A percentile compares a stretch with the other conserved stretches of the same genome.
Conservation (phyloP, 805 yeast species). For the Isabelozyma gotoi region DNA sequence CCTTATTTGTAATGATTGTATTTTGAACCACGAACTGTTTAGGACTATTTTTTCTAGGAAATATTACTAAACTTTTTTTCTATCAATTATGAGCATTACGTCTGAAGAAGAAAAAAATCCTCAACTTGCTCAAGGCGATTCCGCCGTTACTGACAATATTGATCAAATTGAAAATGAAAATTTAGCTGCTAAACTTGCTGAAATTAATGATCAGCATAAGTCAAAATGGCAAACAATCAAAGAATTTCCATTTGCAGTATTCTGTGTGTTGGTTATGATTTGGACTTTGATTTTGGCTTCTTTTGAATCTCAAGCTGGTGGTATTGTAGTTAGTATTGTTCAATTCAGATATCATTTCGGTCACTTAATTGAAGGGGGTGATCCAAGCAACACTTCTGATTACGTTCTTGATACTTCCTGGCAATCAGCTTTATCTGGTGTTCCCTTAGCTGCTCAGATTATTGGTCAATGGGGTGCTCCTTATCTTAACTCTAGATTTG, state of each 20-base stretch:
- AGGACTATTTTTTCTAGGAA: too few species aligned
- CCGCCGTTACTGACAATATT: background rate
- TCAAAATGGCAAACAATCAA: slow-evolving; percentile 1
- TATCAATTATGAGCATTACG: background rate
- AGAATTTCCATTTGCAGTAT: slow-evolving; percentile 1
- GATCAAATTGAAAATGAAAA: background rate
- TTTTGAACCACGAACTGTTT: too few species aligned
- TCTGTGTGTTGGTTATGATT: slow-evolving; percentile 4
- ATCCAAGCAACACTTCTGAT: background rate
- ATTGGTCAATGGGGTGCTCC: slow-evolving; percentile 4
- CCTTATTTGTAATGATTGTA: too few species aligned
- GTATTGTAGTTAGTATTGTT: slow-evolving; percentile 1
- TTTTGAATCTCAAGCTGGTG: slow-evolving; percentile 7
- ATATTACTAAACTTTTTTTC: too few species aligned
- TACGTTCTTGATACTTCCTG: slow-evolving; percentile 5
- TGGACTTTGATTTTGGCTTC: slow-evolving; percentile 4
- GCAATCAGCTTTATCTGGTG: slow-evolving; percentile 5
- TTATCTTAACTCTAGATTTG: slow-evolving; percentile 4
- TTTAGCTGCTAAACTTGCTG: background rate
- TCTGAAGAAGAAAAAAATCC: background rate
- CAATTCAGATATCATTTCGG: slow-evolving; percentile 9
- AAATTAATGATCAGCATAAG: background rate
- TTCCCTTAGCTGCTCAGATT: slow-evolving; percentile 2
- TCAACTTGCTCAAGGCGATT: background rate
- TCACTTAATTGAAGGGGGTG: slow-evolving; percentile 1